phyloP scores from a whole-genome alignment of 495 filamentous ascomycete genomes.

The Clavariopsis aquatica region DNA sequence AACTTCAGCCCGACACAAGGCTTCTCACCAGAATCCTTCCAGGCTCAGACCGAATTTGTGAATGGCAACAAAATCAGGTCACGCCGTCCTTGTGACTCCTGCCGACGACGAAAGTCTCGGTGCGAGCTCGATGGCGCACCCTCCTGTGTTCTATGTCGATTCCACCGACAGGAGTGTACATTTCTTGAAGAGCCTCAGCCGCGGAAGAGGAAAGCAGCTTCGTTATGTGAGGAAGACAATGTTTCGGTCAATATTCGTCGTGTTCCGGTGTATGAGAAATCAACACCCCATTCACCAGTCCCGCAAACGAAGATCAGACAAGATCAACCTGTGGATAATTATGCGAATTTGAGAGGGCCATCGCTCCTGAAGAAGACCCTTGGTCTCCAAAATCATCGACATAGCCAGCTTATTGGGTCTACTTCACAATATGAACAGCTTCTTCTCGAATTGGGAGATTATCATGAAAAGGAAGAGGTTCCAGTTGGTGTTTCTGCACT shows the following conservation, averaged over 20 bases:
- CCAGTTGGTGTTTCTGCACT: constrained; percentile 62
- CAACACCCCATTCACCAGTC: constrained; percentile 1
- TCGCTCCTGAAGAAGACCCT: constrained; percentile 43
- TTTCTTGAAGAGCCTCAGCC: constrained; percentile 36
- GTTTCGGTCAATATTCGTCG: neutral
- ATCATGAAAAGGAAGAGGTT: constrained; percentile 67
- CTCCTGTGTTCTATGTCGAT: constrained; percentile 40
- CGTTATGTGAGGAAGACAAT: constrained; percentile 30
- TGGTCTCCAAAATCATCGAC: constrained; percentile 43
- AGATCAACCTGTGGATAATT: constrained; percentile 38
- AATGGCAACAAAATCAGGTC: constrained; percentile 26
- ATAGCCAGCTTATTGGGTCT: constrained; percentile 40
- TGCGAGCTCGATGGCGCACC: constrained; percentile 36
- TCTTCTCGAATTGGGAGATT: constrained; percentile 65
- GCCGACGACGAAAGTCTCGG: constrained; percentile 37
- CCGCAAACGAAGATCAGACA: constrained; percentile 18
- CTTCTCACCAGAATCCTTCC: constrained; percentile 26
- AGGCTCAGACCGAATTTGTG: constrained; percentile 5
- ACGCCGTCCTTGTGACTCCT: constrained; percentile 36
- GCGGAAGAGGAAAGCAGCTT: constrained; percentile 32
- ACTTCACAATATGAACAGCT: constrained; percentile 68
- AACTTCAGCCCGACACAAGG: constrained; percentile 27
- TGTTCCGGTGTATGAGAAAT: neutral
- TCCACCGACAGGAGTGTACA: constrained; percentile 41
- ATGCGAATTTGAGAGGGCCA: constrained; percentile 41